These are phyloP conservation scores for Suhomyces kilbournensis DNA, from an alignment of 805 yeast species.

Conservation along the genomic window DNA sequence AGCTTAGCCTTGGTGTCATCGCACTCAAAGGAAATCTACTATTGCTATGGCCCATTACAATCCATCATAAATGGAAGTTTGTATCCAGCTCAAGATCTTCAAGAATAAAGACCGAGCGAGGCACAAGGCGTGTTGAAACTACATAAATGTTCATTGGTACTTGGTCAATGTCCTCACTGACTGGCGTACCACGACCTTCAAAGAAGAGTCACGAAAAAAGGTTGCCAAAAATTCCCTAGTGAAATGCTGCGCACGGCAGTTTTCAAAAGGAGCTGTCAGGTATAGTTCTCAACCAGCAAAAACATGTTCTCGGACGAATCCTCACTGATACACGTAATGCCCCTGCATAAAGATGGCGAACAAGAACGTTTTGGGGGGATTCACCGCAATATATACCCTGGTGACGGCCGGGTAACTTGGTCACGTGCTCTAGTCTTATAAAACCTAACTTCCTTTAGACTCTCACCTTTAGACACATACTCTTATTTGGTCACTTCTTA, in stretches of 20 bases:
- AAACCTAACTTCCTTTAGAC: no score
- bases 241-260: constrained; percentile 46
- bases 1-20: constrained; percentile 37
- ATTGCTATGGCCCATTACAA: constrained; percentile 33
- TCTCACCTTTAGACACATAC: no score
- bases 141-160: neutral
- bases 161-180: constrained; percentile 26
- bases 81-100: constrained; percentile 50
- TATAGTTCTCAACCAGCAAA: constrained; percentile 99
- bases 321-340: constrained; percentile 99
- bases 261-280: constrained; percentile 78
- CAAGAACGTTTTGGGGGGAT: constrained; percentile 16
- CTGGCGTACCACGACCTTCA: constrained; percentile 25
- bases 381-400: constrained; percentile 10
- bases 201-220: constrained; percentile 24
- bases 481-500: no score
- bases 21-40: constrained; percentile 45
- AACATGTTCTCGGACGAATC: constrained; percentile 99
- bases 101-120: constrained; percentile 42
- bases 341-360: constrained; percentile 97
- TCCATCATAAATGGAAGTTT: no score
- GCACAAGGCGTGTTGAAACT: constrained; percentile 35
- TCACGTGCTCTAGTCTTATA: no score
- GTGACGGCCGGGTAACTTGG: constrained; percentile 2
- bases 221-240: constrained; percentile 76